Conservation (phyloP, 2,329 filamentous ascomycete species). For the Pseudogymnoascus sp. region DNA sequence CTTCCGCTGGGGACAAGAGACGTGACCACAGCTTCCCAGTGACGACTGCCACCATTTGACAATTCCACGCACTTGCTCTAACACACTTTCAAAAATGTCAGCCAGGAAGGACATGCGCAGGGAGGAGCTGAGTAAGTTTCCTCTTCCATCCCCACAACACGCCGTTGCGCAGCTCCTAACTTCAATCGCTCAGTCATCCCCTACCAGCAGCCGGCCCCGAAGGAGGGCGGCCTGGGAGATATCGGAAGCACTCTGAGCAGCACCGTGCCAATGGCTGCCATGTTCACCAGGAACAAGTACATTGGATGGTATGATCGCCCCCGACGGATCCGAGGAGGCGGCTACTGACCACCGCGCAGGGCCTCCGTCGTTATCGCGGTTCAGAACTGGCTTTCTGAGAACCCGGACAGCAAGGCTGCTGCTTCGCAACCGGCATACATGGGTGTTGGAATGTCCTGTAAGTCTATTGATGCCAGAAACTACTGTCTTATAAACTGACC, state of each 20-base stretch:
- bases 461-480: constrained; percentile 30
- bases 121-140: constrained; percentile 57
- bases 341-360: constrained; percentile 36
- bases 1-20: not conserved
- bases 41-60: not conserved
- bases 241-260: constrained; percentile 63
- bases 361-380: constrained; percentile 65
- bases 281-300: constrained; percentile 86
- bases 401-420: constrained; percentile 55
- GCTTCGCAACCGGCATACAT: constrained; percentile 64
- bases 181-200: constrained; percentile 62
- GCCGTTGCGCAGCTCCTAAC: constrained; percentile 11
- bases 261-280: constrained; percentile 90
- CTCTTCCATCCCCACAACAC: constrained; percentile 16
- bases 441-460: constrained; percentile 71
- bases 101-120: constrained; percentile 70
- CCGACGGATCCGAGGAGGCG: not conserved
- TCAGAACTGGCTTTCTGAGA: constrained; percentile 71
- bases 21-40: not conserved
- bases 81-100: constrained; percentile 41
- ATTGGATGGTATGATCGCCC: constrained; percentile 49
- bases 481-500: constrained; percentile 9
- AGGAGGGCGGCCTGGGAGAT: constrained; percentile 53
- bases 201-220: constrained; percentile 67
- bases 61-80: not conserved